Evolutionary conservation across 2,329 filamentous ascomycete genomes (phyloP), one percentile per base, ranked within the genome.

Genomic region (Xenoacremonium recifei): DNA sequence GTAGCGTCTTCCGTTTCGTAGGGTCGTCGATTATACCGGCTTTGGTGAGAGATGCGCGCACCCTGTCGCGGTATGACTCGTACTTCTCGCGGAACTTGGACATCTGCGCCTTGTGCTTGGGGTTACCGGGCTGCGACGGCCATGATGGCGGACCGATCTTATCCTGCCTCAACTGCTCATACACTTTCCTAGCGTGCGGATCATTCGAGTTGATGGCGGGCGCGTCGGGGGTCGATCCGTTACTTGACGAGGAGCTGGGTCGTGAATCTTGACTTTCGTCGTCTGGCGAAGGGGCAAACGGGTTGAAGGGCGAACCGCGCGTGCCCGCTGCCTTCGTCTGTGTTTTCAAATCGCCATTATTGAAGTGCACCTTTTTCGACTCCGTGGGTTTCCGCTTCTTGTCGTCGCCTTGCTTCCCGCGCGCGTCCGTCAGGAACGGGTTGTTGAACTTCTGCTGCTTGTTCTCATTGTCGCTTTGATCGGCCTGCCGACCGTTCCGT

Each of bases 1-100:
- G 72, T 6, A 86, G 69, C 15, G 72, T 75, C 55, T 82, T 80
- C 41, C 76, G 76, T 53, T 80, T 77, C 21, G 82, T 76, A 3
- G 82, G 82, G 49, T 85, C 79, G 59, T 85, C 82, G 42, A 85
- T 79, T 6, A 84, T 65, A 10, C 76, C 77, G 12, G 74, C 79
- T 46, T 72, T 76, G 42, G 82, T 79, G 31, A 85, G 63, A 4
- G 76, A 77, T 12, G 69, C 67, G 37, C 82, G 76, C 6, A 76
- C 80, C 47, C 71, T 75, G 40, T 70, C 70, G 41, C 81, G 72
- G 50, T 84, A 84, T 10, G 64, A 65, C 48, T 79, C 80, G 57
- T 77, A 79, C 15, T 70, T 64, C 36, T 79, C 74, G 33, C 79
- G 71, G 44, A 82, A 76, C 37, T 63, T 68, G 40, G 80, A 73